Evolutionary conservation across 2,329 filamentous ascomycete genomes (phyloP), one percentile per base, ranked within the genome.

Genomic region (Botrytis tulipae): DNA sequence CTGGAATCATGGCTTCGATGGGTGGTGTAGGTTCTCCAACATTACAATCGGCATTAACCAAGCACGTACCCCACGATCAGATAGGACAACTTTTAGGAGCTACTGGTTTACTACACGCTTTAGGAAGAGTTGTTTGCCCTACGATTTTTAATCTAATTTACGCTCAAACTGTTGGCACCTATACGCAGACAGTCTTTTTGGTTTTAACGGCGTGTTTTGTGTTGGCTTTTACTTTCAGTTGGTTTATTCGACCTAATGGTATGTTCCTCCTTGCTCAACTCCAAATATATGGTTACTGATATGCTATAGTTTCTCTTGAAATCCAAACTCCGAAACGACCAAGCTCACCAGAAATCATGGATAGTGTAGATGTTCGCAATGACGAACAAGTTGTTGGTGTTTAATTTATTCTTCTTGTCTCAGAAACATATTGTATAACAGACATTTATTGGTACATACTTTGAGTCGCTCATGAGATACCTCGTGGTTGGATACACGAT

Each of bases 11-110:
- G 29, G 91, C 93, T 1, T 87, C 93, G 0, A 83, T 97, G 57
- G 95, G 95, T 37, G 95, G 95, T 1, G 90, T 98, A 63, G 95
- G 92, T 0, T 92, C 91, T 51, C 95, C 96, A 1, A 96, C 93
- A 0, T 86, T 97, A 68, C 94, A 97, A 80, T 91, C 93, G 1
- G 88, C 92, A 0, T 84, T 98, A 69, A 98, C 94, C 32, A 98
- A 98, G 81, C 96, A 98, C 81, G 91, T 98, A 0, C 93, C 95
- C 0, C 86, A 90, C 0, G 92, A 96, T 76, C 88, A 89, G 65
- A 91, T 96, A 0, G 96, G 96, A 0, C 91, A 96, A 81, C 85
- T 98, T n/a, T 87, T 99, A 0, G 96, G 96, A 35, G 95, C 94
- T 1, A 92, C 91, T 25, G 96, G 95, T 0, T 85, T 98, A 75